Evolutionary conservation across 768 basidiomycete species (phyloP).

Genomic region (Mycena chlorophos): DNA sequence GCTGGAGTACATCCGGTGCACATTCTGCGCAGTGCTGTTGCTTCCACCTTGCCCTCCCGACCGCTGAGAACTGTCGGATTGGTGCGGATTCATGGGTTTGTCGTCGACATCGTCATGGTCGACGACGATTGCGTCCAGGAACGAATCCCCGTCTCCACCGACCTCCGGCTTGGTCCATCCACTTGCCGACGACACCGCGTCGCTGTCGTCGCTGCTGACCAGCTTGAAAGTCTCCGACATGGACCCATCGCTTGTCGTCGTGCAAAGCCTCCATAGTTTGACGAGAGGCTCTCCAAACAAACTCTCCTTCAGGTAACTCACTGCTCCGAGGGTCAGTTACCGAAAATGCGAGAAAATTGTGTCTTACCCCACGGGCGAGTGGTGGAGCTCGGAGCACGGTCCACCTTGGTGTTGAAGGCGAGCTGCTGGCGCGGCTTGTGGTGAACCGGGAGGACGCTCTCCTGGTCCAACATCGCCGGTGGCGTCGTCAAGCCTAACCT

Average conservation of each 20-base stretch:
- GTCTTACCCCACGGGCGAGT: conserved; percentile 10
- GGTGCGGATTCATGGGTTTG: conserved; percentile 1
- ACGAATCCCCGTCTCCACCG: conserved; percentile 18
- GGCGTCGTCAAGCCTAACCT: too few species aligned
- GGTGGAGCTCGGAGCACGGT: conserved; percentile 2
- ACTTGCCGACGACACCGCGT: conserved; percentile 16
- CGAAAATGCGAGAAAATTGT: background rate
- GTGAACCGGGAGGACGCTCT: conserved; percentile 16
- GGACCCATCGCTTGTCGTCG: conserved; percentile 19
- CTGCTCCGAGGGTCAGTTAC: background rate
- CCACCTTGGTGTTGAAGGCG: conserved; percentile 19
- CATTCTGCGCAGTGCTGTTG: conserved; percentile 11
- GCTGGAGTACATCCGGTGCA: conserved; percentile 1
- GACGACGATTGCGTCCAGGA: conserved; percentile 27
- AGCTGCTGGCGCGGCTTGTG: conserved; percentile 11
- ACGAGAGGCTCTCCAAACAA: background rate
- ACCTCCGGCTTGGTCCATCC: conserved; percentile 9
- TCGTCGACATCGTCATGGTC: conserved; percentile 18
- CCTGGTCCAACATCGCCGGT: background rate
- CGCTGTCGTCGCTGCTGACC: conserved; percentile 23
- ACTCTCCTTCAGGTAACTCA: conserved; percentile 11
- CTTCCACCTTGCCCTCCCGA: conserved; percentile 21
- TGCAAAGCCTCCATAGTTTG: conserved; percentile 22
- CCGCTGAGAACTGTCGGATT: conserved; percentile 21
- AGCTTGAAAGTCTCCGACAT: conserved; percentile 24